phyloP scores from a whole-genome alignment of 257 asterid genomes.

The Verbena officinalis region DNA sequence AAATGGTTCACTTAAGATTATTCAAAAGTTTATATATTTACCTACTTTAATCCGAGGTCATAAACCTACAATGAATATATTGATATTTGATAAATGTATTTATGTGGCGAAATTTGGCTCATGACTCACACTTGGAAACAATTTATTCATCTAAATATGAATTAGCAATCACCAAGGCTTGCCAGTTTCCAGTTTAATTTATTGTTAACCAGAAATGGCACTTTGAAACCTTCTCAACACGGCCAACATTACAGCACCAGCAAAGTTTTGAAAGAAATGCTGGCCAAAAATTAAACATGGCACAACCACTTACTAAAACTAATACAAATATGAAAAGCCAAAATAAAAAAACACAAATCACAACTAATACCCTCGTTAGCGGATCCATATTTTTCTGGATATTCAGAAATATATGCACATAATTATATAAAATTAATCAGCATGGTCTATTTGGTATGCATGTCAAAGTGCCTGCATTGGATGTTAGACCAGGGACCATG shows the following conservation, averaged over 20 bases:
- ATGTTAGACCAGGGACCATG: constrained; percentile 60
- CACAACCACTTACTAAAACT: background rate
- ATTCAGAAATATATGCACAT: too few species aligned
- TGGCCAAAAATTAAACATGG: constrained; percentile 1
- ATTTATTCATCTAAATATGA: background rate
- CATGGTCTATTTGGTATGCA: constrained; percentile 51
- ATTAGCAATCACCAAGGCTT: background rate
- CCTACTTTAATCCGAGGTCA: too few species aligned
- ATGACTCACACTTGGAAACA: too few species aligned
- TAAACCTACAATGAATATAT: too few species aligned
- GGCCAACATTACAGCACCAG: background rate
- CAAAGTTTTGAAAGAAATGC: background rate
- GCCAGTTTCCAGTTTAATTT: background rate
- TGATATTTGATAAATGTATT: too few species aligned
- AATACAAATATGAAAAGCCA: background rate
- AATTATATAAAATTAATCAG: too few species aligned
- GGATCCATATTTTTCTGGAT: too few species aligned
- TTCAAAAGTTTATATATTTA: too few species aligned
- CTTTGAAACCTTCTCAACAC: constrained; percentile 3
- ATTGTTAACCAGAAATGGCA: background rate
- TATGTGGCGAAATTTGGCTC: too few species aligned
- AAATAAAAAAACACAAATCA: background rate
- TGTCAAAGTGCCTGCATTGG: constrained; percentile 62
- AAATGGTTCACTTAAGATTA: too few species aligned
- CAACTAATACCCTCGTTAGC: too few species aligned